Evolutionary conservation across 495 filamentous ascomycete species (phyloP).

Genomic region (Hypoxylon subgilvum): DNA sequence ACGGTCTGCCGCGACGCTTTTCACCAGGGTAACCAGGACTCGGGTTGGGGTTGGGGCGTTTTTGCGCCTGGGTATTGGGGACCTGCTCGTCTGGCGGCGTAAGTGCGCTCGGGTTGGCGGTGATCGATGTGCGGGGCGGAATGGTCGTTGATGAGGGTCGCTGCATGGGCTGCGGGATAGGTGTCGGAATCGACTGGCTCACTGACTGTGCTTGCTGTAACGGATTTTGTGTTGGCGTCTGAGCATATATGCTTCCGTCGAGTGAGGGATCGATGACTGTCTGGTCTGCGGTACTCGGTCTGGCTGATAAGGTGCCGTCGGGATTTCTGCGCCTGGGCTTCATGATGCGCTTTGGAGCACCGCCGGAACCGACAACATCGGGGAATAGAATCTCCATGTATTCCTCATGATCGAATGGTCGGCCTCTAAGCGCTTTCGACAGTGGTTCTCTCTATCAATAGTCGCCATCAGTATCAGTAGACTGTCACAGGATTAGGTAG

Average conservation of each 20-base stretch:
- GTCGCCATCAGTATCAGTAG: constrained; percentile 4
- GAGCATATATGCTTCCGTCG: constrained; percentile 31
- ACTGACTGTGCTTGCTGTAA: constrained; percentile 26
- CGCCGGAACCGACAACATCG: constrained; percentile 57
- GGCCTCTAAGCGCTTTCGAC: constrained; percentile 52
- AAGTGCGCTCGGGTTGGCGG: constrained; percentile 47
- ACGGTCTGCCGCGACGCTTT: constrained; percentile 52
- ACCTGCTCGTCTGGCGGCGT: constrained; percentile 57
- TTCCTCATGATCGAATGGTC: constrained; percentile 58
- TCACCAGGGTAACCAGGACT: constrained; percentile 39
- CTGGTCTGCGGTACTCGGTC: constrained; percentile 29
- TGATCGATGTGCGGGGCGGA: constrained; percentile 42
- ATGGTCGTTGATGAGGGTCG: constrained; percentile 40
- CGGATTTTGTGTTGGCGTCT: constrained; percentile 29
- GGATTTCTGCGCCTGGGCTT: constrained; percentile 51
- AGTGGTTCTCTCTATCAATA: constrained; percentile 52
- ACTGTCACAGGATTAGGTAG: not conserved
- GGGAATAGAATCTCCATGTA: constrained; percentile 59
- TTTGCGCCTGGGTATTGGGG: constrained; percentile 40
- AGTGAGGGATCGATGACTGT: constrained; percentile 35
- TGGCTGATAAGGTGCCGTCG: constrained; percentile 39
- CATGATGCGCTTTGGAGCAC: constrained; percentile 57
- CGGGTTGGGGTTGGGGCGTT: constrained; percentile 33
- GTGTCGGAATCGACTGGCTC: constrained; percentile 15
- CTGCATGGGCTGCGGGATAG: constrained; percentile 29